phyloP scores from a whole-genome alignment of 768 basidiomycete genomes.

The Termitomyces sp. region DNA sequence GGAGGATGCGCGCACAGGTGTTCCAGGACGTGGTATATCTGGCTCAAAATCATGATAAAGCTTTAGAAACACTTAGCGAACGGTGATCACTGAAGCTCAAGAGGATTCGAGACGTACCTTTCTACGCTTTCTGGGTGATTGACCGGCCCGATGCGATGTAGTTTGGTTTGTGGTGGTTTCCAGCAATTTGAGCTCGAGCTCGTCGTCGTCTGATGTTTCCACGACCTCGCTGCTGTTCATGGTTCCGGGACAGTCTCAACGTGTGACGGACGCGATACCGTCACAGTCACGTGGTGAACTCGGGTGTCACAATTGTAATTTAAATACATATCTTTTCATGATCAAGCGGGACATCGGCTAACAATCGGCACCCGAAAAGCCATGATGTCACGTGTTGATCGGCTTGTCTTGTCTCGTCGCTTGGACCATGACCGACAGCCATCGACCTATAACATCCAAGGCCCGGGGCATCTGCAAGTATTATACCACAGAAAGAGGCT shows the following conservation, averaged over 20 bases:
- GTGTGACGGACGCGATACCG: constrained; percentile 3
- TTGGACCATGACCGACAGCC: constrained; percentile 12
- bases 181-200: constrained; percentile 39
- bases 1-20: neutral
- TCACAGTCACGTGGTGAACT: constrained; percentile 14
- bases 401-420: neutral
- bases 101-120: constrained; percentile 11
- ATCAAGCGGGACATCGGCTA: too few relatives aligned
- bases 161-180: neutral
- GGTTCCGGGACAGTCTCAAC: neutral
- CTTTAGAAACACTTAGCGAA: neutral
- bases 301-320: too few relatives aligned
- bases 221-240: constrained; percentile 44
- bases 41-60: constrained; percentile 1
- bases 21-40: neutral
- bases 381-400: constrained; percentile 4
- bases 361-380: too few relatives aligned
- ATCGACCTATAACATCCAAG: constrained; percentile 65
- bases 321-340: too few relatives aligned
- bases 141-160: neutral
- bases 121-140: constrained; percentile 21
- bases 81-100: neutral
- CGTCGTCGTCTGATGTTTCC: constrained; percentile 63
- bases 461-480: constrained; percentile 70
- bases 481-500: constrained; percentile 60